Evolutionary conservation across 495 filamentous ascomycete genomes (phyloP).

Genomic region (Sordaria brevicollis): DNA sequence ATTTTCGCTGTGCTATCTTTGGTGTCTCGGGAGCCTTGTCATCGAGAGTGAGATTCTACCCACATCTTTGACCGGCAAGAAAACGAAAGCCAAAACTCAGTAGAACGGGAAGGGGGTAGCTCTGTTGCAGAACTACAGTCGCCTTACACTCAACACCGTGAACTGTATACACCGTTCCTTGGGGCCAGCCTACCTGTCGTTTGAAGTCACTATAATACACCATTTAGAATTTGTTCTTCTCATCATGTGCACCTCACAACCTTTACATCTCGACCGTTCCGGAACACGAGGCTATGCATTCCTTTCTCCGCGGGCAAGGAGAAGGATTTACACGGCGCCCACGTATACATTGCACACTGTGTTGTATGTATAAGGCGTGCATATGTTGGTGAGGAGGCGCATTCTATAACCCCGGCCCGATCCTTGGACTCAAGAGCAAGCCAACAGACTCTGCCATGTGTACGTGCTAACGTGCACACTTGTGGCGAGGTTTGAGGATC

Average conservation of each 20-base stretch:
- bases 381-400: neutral
- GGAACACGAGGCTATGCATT: neutral
- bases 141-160: neutral
- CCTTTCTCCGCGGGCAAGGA: neutral
- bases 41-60: slow-evolving; percentile 43
- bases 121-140: neutral
- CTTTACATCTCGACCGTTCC: neutral
- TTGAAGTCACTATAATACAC: neutral
- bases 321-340: neutral
- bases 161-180: neutral
- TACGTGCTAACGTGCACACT: neutral
- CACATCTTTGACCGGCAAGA: slow-evolving; percentile 11
- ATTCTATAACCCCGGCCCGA: neutral
- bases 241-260: neutral
- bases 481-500: neutral
- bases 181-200: neutral
- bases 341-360: neutral
- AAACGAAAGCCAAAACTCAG: slow-evolving; percentile 29
- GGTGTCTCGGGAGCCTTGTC: slow-evolving; percentile 70
- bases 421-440: neutral
- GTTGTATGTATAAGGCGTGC: neutral
- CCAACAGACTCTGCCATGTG: neutral
- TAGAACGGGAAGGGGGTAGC: slow-evolving; percentile 6
- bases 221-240: neutral
- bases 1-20: slow-evolving; percentile 79